Evolutionary conservation across 2,329 filamentous ascomycete genomes (phyloP).

Genomic region (Calonectria pseudoturangicola): DNA sequence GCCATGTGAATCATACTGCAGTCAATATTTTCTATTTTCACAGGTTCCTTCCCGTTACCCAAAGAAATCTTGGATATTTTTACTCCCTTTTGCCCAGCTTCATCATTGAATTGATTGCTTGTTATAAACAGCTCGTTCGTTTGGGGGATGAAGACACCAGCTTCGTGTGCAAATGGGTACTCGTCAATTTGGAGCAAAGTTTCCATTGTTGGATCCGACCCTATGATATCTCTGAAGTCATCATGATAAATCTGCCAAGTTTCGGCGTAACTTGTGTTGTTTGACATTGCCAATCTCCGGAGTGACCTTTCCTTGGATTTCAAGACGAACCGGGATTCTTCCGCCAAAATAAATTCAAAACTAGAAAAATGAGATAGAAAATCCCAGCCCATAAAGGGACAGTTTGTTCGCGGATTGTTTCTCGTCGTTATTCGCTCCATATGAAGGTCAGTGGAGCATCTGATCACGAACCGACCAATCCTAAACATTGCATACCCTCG

Average conservation of each 20-base stretch:
- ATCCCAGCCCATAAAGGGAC: too few relatives aligned
- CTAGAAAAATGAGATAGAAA: too few relatives aligned
- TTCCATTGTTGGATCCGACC: background rate
- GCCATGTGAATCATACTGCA: slow-evolving; percentile 61
- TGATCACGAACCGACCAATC: background rate
- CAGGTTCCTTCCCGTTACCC: slow-evolving; percentile 22
- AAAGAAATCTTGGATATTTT: slow-evolving; percentile 54
- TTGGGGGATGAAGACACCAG: slow-evolving; percentile 56
- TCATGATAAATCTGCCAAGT: background rate
- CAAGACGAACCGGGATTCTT: background rate
- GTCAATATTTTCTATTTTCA: slow-evolving; percentile 52
- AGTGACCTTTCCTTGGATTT: background rate
- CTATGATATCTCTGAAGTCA: background rate
- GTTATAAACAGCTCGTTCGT: slow-evolving; percentile 56
- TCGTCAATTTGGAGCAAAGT: slow-evolving; percentile 26
- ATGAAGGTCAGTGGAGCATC: background rate
- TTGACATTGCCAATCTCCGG: background rate
- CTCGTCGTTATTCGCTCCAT: too few relatives aligned
- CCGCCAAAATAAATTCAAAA: background rate
- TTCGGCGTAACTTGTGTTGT: background rate
- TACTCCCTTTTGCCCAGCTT: slow-evolving; percentile 45
- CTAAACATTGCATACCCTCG: background rate
- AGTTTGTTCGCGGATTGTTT: too few relatives aligned
- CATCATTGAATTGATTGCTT: slow-evolving; percentile 55
- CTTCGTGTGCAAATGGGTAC: slow-evolving; percentile 69